Evolutionary conservation across 306 rosid genomes (phyloP).

Genomic region (Mucuna pruriens): DNA sequence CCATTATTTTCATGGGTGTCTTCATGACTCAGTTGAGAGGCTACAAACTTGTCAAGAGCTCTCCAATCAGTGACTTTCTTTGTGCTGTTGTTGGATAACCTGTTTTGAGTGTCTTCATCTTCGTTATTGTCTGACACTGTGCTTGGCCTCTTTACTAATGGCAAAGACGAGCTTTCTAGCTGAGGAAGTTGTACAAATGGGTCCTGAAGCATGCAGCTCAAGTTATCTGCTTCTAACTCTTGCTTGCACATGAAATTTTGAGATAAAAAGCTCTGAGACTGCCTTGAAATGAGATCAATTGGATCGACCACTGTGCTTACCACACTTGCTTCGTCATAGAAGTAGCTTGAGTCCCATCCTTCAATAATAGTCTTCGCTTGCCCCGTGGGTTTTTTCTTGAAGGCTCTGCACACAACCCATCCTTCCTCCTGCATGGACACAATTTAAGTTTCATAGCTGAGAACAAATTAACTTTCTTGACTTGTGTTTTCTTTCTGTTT

Average conservation of each 20-base stretch:
- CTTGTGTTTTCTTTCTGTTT: not conserved
- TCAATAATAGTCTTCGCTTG: constrained; percentile 62
- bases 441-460: constrained; percentile 22
- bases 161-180: constrained; percentile 76
- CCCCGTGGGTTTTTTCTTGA: constrained; percentile 73
- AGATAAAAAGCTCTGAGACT: constrained; percentile 53
- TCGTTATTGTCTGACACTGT: constrained; percentile 59
- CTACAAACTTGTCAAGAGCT: constrained; percentile 92
- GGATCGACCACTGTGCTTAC: constrained; percentile 59
- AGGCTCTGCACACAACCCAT: constrained; percentile 98
- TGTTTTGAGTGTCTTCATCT: constrained; percentile 44
- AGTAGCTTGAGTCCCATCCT: constrained; percentile 80
- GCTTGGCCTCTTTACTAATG: constrained; percentile 68
- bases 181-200: constrained; percentile 78
- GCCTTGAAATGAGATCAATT: constrained; percentile 62
- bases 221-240: constrained; percentile 69
- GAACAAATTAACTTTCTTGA: not conserved
- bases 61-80: constrained; percentile 90
- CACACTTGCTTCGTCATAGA: constrained; percentile 66
- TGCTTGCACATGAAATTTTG: constrained; percentile 76
- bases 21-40: constrained; percentile 88
- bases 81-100: constrained; percentile 33
- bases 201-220: constrained; percentile 56
- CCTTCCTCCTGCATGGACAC: constrained; percentile 85
- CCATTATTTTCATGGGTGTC: constrained; percentile 51